Percentiles rank a stretch among this genome's conserved stretches.
These are phyloP conservation scores for Fraxinus americana DNA, from an alignment of 257 asterid species.

Conservation along the genomic window DNA sequence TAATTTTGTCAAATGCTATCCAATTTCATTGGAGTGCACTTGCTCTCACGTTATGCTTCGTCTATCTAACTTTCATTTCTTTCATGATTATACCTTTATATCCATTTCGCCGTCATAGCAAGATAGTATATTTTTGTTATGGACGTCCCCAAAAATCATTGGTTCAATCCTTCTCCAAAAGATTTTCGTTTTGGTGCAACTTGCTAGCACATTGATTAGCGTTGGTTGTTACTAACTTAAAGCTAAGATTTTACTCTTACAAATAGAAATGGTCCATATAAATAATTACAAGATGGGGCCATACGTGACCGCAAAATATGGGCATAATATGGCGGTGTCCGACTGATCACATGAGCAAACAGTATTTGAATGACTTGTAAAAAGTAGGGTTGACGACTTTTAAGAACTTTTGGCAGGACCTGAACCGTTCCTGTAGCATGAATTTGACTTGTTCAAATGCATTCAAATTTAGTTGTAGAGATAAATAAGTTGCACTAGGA, in stretches of 20 bases:
- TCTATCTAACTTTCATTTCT: background rate
- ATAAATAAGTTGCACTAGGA: background rate
- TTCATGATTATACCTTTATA: too few species aligned
- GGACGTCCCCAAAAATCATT: background rate
- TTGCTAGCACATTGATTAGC: background rate
- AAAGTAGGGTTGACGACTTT: background rate
- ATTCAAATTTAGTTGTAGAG: background rate
- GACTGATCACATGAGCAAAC: background rate
- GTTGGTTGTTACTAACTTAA: background rate
- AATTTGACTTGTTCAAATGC: background rate
- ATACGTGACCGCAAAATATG: background rate
- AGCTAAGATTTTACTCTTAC: background rate
- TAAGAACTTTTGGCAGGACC: background rate
- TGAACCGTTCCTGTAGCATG: background rate
- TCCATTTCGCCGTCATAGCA: background rate
- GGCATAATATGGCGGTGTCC: background rate
- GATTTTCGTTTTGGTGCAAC: background rate
- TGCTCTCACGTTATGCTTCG: background rate
- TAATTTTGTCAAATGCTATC: too few species aligned
- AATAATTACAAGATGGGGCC: conserved; percentile 15
- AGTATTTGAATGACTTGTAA: background rate
- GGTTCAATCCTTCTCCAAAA: background rate
- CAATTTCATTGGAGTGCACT: too few species aligned
- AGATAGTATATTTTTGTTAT: too few species aligned
- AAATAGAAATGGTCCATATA: conserved; percentile 22